Percentiles rank a stretch among this genome's conserved stretches.
These are phyloP conservation scores for Hypholoma fasciculare DNA, from an alignment of 768 basidiomycete species.

Conservation along the genomic window DNA sequence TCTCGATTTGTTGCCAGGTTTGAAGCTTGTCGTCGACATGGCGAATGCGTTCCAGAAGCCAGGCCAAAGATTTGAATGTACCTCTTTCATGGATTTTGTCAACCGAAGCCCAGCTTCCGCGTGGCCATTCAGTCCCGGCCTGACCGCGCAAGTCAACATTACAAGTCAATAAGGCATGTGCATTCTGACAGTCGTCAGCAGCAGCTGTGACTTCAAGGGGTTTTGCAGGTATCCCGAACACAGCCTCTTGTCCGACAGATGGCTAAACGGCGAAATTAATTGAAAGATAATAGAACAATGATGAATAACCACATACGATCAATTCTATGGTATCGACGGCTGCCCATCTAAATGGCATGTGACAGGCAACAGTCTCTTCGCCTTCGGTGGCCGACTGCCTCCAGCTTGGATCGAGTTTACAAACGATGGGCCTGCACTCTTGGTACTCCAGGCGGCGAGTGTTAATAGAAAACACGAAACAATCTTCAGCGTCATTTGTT, in stretches of 20 bases:
- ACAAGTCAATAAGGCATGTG: slow-evolving; percentile 79
- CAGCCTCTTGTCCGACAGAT: slow-evolving; percentile 51
- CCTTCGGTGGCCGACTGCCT: slow-evolving; percentile 60
- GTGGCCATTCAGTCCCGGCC: slow-evolving; percentile 80
- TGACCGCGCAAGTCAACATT: slow-evolving; percentile 68
- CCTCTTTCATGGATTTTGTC: slow-evolving; percentile 85
- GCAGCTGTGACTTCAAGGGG: slow-evolving; percentile 51
- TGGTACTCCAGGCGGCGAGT: slow-evolving; percentile 80
- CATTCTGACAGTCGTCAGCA: slow-evolving; percentile 67
- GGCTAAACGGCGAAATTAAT: slow-evolving; percentile 38
- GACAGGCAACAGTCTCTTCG: slow-evolving; percentile 51
- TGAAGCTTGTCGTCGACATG: slow-evolving; percentile 66
- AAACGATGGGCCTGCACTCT: slow-evolving; percentile 76
- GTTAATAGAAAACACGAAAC: slow-evolving; percentile 82
- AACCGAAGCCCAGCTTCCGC: slow-evolving; percentile 72
- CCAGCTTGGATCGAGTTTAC: slow-evolving; percentile 75
- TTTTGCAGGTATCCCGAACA: slow-evolving; percentile 63
- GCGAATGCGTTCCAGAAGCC: slow-evolving; percentile 84
- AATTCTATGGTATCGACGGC: slow-evolving; percentile 46
- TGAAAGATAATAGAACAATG: neutral
- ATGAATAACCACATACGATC: slow-evolving; percentile 42
- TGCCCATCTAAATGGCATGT: slow-evolving; percentile 70
- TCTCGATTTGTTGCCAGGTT: slow-evolving; percentile 63
- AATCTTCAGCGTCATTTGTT: slow-evolving; percentile 73
- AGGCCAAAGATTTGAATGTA: slow-evolving; percentile 79